Evolutionary conservation across 2,329 filamentous ascomycete genomes (phyloP), one percentile per base, ranked within the genome.

Genomic region (Trichoderma breve): DNA sequence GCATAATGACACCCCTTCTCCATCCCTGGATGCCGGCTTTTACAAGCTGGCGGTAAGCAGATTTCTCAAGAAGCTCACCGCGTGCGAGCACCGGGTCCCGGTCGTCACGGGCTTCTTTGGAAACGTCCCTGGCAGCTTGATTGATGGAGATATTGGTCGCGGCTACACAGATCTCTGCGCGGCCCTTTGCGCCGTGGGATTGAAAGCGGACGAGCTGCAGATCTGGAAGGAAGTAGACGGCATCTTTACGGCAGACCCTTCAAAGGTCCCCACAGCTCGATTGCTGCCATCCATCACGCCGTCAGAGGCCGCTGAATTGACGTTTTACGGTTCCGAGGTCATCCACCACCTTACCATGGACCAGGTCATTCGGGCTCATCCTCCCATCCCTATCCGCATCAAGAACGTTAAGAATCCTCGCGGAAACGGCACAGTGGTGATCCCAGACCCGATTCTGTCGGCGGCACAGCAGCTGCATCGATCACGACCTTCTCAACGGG

Each of bases 291-390:
- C 91, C 69, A 97, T 99, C 80, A 98, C 95, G 4, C 96, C 96
- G 0, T 92, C 94, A 11, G 96, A 99, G 82, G 96, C 96, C 2
- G 95, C 96, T 14, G 96, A 99, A 82, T 86, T 99, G 84, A 98
- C 96, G 2, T 96, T 95, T 79, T 96, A 95, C 80, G 93, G 93
- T 74, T 95, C 95, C 73, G 96, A 99, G 82, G 96, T 99, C 79
- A 99, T 99, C 76, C 96, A 99, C 81, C 96, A 97, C 75, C 92
- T 98, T 80, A 99, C 96, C 77, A 98, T 99, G 95, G 95, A 98
- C 83, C 96, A 98, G 83, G 90, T 92, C 75, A 94, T 96, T 79
- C 92, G 93, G 77, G 93, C 93, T n/a, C 83, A 85, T 28, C 90
- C 90, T 1, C 91, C 91, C 66, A 96, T 96, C 77, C 92, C 91